phyloP scores from a whole-genome alignment of 805 yeast genomes.

The Candida morakotiae region DNA sequence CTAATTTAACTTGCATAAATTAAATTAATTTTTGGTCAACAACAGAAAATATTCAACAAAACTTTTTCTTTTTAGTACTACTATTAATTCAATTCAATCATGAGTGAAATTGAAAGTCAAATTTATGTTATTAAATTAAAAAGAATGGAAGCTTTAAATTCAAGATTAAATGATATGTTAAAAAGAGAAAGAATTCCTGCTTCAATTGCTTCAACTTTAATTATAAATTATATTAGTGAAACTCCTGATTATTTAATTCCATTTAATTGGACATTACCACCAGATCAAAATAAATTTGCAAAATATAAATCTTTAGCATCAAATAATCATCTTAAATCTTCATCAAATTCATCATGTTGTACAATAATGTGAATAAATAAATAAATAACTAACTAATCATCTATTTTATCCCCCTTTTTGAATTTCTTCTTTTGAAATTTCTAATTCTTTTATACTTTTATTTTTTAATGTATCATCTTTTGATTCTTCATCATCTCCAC shows the following conservation, averaged over 20 bases:
- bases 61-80: too few relatives aligned
- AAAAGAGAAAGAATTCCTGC: slow-evolving; percentile 58
- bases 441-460: slow-evolving; percentile 36
- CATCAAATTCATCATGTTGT: slow-evolving; percentile 23
- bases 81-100: background rate
- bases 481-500: slow-evolving; percentile 70
- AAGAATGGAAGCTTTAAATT: slow-evolving; percentile 55
- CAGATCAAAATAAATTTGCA: slow-evolving; percentile 30
- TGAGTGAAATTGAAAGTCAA: slow-evolving; percentile 26
- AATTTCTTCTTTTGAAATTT: slow-evolving; percentile 37
- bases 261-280: slow-evolving; percentile 36
- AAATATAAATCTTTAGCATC: slow-evolving; percentile 17
- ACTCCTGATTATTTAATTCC: slow-evolving; percentile 48
- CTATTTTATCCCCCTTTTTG: slow-evolving; percentile 40
- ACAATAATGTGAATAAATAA: slow-evolving; percentile 17
- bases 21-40: too few relatives aligned
- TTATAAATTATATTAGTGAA: slow-evolving; percentile 39
- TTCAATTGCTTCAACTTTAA: slow-evolving; percentile 53
- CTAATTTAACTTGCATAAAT: too few relatives aligned
- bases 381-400: background rate
- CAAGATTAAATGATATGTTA: slow-evolving; percentile 48
- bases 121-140: slow-evolving; percentile 55
- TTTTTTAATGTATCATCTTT: slow-evolving; percentile 34
- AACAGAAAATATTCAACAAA: background rate
- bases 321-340: background rate